phyloP scores from a whole-genome alignment of 176 grass and related monocot species.

The Zoysia pacifica region DNA sequence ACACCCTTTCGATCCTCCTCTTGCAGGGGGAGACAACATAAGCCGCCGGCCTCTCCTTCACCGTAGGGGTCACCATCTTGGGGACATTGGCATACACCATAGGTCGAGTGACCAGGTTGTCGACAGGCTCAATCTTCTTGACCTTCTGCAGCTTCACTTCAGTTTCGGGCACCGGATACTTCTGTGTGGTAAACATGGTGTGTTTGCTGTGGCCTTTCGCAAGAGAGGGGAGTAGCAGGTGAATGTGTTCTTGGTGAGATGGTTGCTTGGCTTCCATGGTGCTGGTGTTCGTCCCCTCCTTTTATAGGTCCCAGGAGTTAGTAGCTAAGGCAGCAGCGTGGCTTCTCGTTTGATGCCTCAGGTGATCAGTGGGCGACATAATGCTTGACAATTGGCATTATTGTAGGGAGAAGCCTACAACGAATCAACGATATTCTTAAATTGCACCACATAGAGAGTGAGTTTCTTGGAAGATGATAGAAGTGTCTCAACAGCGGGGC shows the following conservation, averaged over 20 bases:
- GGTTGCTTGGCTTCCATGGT: slow-evolving; percentile 4
- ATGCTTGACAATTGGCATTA: not conserved
- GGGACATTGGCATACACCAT: not conserved
- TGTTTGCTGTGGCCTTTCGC: not conserved
- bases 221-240: not conserved
- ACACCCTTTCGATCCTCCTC: not conserved
- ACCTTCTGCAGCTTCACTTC: slow-evolving; percentile 44
- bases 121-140: slow-evolving; percentile 26
- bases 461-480: not conserved
- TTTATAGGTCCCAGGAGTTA: slow-evolving; percentile 37
- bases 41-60: not conserved
- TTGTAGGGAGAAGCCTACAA: not conserved
- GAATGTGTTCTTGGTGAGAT: not conserved
- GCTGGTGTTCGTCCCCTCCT: slow-evolving; percentile 8
- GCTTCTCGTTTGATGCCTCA: not conserved
- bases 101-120: slow-evolving; percentile 27
- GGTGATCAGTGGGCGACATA: not conserved
- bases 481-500: not conserved
- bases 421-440: not conserved
- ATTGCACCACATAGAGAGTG: not conserved
- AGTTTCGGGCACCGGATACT: not conserved
- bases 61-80: not conserved
- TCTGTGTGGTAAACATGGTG: slow-evolving; percentile 28
- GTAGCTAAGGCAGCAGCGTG: not conserved
- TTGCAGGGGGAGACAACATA: too few species aligned